Evolutionary conservation across 73 alveolate genomes (phyloP).

Genomic region (Blepharisma japonicum): DNA sequence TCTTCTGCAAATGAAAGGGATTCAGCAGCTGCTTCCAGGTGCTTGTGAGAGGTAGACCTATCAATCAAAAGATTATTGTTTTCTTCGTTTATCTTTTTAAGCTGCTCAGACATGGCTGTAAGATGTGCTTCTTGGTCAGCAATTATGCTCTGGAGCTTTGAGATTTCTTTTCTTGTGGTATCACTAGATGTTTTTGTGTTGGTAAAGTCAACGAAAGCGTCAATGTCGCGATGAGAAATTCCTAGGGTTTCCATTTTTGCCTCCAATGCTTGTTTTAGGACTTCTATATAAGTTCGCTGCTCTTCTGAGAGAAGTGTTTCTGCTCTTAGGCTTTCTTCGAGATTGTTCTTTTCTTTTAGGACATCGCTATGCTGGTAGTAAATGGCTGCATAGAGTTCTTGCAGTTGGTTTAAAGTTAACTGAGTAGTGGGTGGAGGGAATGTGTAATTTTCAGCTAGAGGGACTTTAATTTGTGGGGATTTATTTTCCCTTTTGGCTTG

Average conservation of each 20-base stretch:
- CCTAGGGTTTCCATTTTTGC: background rate
- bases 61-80: background rate
- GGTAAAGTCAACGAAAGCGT: background rate
- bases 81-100: background rate
- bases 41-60: background rate
- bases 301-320: conserved; percentile 19
- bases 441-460: conserved; percentile 20
- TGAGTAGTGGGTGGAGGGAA: conserved; percentile 17
- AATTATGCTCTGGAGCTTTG: background rate
- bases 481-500: too few relatives aligned
- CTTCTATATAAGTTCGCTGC: conserved; percentile 30
- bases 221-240: background rate
- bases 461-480: background rate
- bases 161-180: background rate
- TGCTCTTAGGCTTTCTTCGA: conserved; percentile 9
- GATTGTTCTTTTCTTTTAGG: conserved; percentile 23
- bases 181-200: background rate
- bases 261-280: conserved; percentile 8
- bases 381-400: conserved; percentile 22
- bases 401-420: background rate
- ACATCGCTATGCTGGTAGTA: conserved; percentile 11
- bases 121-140: background rate
- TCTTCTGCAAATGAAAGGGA: conserved; percentile 9
- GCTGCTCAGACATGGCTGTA: background rate
- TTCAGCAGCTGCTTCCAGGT: conserved; percentile 21